Base-by-base conservation (phyloP, 768 basidiomycete genomes). In the Pleurotus salmoneostramineus region DNA sequence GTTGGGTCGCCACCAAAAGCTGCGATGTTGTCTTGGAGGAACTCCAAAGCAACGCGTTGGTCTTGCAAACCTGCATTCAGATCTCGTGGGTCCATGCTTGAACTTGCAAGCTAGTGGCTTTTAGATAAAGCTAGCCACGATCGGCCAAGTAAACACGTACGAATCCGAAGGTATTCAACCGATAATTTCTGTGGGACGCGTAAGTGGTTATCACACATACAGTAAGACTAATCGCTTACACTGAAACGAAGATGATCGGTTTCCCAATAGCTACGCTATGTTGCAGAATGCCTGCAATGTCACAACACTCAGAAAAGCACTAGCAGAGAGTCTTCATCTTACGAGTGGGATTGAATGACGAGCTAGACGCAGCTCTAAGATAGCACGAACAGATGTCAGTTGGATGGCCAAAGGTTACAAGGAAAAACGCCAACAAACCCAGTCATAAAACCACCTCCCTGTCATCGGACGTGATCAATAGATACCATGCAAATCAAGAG, bases 11-110 rank as follows among this genome's bases (percentile, higher is more conserved):
- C 87, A 10, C 86, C 86, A 63, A 89, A 89, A 2, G 77, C 76
- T 3, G 72, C 77, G 14, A 89, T 83, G 62, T 90, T 86, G n/a
- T 84, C 72, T 60, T 87, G 79, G 0, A 89, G 70, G 67, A 87
- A 90, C 12, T 71, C 62, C 0, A 91, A 68, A 0, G 85, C 85
- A 34, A 75, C 71, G 1, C 76, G 71, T 67, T 89, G 85, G 65
- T 91, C 88, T 35, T 71, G 72, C 12, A 88, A 69, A 11, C 87
- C 87, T 2, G 77, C 76, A 60, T 88, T 87, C 31, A 85, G 69
- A 60, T 84, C 80, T 60, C 79, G 64, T 0, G 79, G 68, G 1
- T 72, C 68, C 5, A 83, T 73, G 54, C 72, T 67, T 1, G 68
- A 58, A 56, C 83, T 84, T 1, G 83, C 70, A 21, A 21, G n/a